These are phyloP conservation scores for Cynara cardunculus DNA, from an alignment of 129 eudicot species.

Conservation along the genomic window DNA sequence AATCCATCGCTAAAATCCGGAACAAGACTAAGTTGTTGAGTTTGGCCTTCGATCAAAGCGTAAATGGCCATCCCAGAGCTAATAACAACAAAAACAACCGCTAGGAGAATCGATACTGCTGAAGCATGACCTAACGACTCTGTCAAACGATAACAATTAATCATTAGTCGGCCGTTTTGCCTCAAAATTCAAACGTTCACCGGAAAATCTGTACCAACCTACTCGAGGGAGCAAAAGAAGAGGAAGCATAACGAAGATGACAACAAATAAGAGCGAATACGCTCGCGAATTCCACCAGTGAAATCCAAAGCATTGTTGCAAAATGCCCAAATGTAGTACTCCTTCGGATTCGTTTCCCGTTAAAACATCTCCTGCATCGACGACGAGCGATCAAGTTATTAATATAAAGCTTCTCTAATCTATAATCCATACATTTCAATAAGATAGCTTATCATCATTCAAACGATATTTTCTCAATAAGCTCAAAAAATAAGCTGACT, in stretches of 20 bases:
- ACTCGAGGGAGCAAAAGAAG: slow-evolving; percentile 70
- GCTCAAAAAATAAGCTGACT: too few species aligned
- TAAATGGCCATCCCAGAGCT: slow-evolving; percentile 65
- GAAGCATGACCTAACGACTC: slow-evolving; percentile 89
- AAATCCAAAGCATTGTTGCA: slow-evolving; percentile 93
- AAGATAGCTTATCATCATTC: too few species aligned
- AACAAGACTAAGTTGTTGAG: slow-evolving; percentile 44
- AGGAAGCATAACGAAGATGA: slow-evolving; percentile 67
- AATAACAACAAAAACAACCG: slow-evolving; percentile 68
- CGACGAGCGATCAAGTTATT: not conserved
- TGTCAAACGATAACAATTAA: slow-evolving; percentile 29
- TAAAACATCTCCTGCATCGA: slow-evolving; percentile 76
- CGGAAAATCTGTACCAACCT: slow-evolving; percentile 41
- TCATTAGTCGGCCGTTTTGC: not conserved
- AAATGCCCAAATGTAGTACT: slow-evolving; percentile 66
- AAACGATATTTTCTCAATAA: too few species aligned
- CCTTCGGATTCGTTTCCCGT: slow-evolving; percentile 70
- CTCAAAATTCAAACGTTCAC: not conserved
- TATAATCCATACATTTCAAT: too few species aligned
- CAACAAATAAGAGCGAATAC: slow-evolving; percentile 58
- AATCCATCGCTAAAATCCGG: slow-evolving; percentile 61
- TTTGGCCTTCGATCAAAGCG: slow-evolving; percentile 55
- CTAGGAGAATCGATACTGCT: slow-evolving; percentile 73
- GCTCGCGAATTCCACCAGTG: slow-evolving; percentile 95
- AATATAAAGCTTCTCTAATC: too few species aligned